Conservation (phyloP, 176 grass and related monocot genomes). For the Phoenix roebelenii region DNA sequence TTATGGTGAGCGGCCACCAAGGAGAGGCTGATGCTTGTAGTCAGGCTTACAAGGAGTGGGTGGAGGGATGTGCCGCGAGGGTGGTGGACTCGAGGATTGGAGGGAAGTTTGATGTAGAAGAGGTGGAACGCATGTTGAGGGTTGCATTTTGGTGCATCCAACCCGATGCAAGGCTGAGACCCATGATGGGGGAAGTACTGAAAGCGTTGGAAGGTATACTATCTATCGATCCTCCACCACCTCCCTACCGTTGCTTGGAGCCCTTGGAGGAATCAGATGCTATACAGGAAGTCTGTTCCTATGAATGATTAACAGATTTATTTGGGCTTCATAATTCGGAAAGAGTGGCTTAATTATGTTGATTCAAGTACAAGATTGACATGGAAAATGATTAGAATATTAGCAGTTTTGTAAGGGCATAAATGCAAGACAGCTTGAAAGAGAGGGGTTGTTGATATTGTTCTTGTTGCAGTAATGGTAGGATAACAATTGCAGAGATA, state of each 20-base stretch:
- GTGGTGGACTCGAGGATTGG: constrained; percentile 5
- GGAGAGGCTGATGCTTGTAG: neutral
- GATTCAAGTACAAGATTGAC: too few species aligned
- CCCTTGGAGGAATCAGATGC: neutral
- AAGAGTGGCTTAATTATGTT: too few species aligned
- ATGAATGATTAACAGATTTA: too few species aligned
- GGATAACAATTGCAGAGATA: too few species aligned
- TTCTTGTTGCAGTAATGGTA: too few species aligned
- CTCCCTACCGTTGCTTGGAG: neutral
- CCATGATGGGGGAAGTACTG: constrained; percentile 4
- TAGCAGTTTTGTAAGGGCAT: too few species aligned
- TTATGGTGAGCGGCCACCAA: neutral
- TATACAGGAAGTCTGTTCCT: too few species aligned
- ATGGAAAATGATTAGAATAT: too few species aligned
- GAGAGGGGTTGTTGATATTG: too few species aligned
- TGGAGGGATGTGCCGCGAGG: neutral
- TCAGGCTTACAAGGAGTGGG: neutral
- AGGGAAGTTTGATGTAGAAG: constrained; percentile 1
- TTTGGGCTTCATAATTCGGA: too few species aligned
- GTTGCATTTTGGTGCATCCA: constrained; percentile 12
- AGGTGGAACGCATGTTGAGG: constrained; percentile 8
- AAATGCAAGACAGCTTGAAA: too few species aligned
- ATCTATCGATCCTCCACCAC: neutral
- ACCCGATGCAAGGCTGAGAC: neutral
- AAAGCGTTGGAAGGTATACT: constrained; percentile 2